Conservation (phyloP, 805 yeast species). For the Myxozyma neotropica region DNA sequence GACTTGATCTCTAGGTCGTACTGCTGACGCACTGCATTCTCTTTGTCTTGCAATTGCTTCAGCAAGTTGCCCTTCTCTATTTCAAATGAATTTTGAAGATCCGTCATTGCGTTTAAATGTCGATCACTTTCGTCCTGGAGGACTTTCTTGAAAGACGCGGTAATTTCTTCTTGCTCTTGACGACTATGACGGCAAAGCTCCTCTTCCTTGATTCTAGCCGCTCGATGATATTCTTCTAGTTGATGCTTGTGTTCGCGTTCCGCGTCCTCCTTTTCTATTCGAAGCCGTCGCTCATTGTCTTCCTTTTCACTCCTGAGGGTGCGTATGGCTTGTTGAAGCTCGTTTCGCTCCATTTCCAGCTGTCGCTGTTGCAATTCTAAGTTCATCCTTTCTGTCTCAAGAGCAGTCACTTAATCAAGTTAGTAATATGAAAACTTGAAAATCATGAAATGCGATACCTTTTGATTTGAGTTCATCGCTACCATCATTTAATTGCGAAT, state of each 20-base stretch:
- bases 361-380: conserved; percentile 46
- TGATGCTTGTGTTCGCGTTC: conserved; percentile 44
- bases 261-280: conserved; percentile 46
- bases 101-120: neutral
- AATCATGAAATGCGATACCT: neutral
- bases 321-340: conserved; percentile 39
- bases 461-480: conserved; percentile 20
- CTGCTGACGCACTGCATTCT: neutral
- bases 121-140: neutral
- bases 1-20: neutral
- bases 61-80: neutral
- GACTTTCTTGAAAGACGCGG: neutral
- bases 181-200: conserved; percentile 7
- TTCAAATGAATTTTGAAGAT: neutral
- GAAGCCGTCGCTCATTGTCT: conserved; percentile 42
- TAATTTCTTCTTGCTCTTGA: neutral
- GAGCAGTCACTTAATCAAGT: conserved; percentile 24
- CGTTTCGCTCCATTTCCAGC: conserved; percentile 3
- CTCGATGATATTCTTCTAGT: conserved; percentile 39
- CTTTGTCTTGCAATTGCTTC: neutral
- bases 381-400: conserved; percentile 46
- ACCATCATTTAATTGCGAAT: neutral
- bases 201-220: conserved; percentile 41
- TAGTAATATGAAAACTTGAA: neutral
- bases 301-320: conserved; percentile 37